Evolutionary conservation across 306 rosid species (phyloP), one percentile per base, ranked within the genome.

Genomic region (Phaseolus lunatus): DNA sequence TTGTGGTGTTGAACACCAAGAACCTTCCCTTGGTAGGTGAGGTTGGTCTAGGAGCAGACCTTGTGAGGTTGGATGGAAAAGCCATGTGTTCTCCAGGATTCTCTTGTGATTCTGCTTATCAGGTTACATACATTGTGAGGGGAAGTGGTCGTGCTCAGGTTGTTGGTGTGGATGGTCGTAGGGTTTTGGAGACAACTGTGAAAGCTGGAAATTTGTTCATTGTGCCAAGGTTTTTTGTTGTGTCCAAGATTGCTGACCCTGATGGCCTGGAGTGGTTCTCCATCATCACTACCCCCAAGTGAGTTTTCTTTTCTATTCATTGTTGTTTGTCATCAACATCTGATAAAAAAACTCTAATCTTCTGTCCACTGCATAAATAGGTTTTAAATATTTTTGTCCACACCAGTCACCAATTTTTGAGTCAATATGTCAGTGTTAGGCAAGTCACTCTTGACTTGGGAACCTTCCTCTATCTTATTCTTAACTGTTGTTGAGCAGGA

Each of bases 201-300:
- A 90, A 90, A 61, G 93, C 84, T 3, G 94, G 98, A 3, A 89
- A 92, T 33, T 75, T 92, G 88, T 92, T 94, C 85, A 92, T 92
- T 6, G 97, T 92, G 12, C 97, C 97, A 2, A 85, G 97, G 76
- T 94, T 94, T 41, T 87, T 87, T 22, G 94, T 91, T 12, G 97
- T 94, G 12, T 91, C 97, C 0, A 91, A 94, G 94, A 94, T 94
- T 68, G 90, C 87, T 75, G 85, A 88, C 67, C 77, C 89, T n/a
- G 94, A 87, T 29, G 97, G 97, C 8, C 0, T 94, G 87, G 97
- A 86, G 48, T 94, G 96, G 98, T 94, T 94, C 78, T 94, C 98
- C n/a, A 94, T 94, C 70, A 89, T 91, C 81, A 78, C 90, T 23
- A 90, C 96, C 56, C 97, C 96, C 10, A 82, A 91, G 92, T 91